phyloP scores from a whole-genome alignment of 345 rosid species.

The Eucalyptus tenuipes region DNA sequence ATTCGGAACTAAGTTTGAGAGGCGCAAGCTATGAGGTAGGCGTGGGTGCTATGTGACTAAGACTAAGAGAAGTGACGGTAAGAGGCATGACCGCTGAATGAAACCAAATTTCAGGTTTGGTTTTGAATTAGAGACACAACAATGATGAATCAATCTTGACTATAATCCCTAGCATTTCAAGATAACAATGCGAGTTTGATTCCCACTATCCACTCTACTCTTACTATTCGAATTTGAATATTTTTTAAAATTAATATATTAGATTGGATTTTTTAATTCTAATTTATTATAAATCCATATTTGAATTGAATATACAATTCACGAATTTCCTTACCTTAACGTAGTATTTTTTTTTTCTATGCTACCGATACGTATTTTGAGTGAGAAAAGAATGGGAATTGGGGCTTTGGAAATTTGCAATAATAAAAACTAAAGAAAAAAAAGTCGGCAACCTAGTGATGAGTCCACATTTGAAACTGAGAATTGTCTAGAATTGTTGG shows the following conservation, averaged over 20 bases:
- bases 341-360: too few relatives aligned
- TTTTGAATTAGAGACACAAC: neutral
- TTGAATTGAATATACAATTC: neutral
- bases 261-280: neutral
- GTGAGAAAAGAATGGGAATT: neutral
- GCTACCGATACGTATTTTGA: neutral
- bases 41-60: neutral
- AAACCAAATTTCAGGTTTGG: neutral
- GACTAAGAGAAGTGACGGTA: neutral
- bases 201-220: neutral
- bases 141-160: neutral
- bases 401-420: neutral
- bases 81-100: neutral
- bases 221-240: neutral
- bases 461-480: neutral
- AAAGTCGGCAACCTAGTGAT: neutral
- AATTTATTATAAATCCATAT: neutral
- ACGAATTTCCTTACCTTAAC: too few relatives aligned
- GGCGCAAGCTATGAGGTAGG: neutral
- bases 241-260: too few relatives aligned
- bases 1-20: neutral
- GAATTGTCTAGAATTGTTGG: rapidly evolving
- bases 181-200: neutral
- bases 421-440: neutral
- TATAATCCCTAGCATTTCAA: neutral